Evolutionary conservation across 768 basidiomycete genomes (phyloP).

Genomic region (Serendipita sp.): DNA sequence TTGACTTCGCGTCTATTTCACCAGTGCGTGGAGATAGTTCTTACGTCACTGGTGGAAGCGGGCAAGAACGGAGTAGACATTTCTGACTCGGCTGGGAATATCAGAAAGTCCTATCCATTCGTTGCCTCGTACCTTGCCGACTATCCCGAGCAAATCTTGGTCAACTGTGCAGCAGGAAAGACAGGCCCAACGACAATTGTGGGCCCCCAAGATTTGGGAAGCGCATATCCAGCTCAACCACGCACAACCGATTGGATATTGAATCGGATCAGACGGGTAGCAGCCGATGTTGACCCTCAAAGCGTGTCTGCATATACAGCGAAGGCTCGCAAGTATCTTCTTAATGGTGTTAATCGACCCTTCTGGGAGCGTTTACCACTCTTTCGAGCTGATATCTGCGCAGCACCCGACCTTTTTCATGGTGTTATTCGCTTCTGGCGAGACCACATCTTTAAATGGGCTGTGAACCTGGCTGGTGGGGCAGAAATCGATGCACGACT

Average conservation of each 20-base stretch:
- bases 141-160: neutral
- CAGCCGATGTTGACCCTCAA: neutral
- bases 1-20: conserved; percentile 11
- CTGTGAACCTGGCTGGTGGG: conserved; percentile 18
- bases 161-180: neutral
- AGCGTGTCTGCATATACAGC: neutral
- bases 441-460: conserved; percentile 28
- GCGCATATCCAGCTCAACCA: neutral
- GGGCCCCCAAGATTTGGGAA: neutral
- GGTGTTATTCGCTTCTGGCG: neutral
- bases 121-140: neutral
- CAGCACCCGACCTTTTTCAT: neutral
- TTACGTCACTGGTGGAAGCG: conserved; percentile 11
- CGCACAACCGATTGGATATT: neutral
- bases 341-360: neutral
- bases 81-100: neutral
- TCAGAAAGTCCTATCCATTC: neutral
- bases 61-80: conserved; percentile 11
- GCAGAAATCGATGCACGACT: conserved; percentile 25
- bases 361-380: neutral
- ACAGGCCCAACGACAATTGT: neutral
- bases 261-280: neutral
- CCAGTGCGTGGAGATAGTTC: conserved; percentile 12
- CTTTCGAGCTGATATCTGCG: neutral
- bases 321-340: neutral